A percentile compares a stretch with the other conserved stretches of the same genome.
Conservation (phyloP, 345 rosid species). For the Lumnitzera littorea region DNA sequence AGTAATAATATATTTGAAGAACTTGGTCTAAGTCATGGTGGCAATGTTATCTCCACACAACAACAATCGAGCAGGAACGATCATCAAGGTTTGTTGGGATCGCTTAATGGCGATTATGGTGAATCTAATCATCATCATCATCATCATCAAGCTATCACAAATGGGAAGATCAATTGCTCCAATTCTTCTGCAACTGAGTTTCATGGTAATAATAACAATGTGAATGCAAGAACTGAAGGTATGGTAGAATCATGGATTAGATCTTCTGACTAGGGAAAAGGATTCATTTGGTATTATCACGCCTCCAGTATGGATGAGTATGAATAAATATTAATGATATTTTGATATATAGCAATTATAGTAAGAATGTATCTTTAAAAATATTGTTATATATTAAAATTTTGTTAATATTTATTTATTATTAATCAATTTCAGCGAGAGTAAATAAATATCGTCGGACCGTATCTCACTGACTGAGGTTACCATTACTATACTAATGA, state of each 20-base stretch:
- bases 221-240: slow-evolving; percentile 40
- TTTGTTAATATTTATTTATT: too few relatives aligned
- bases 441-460: too few relatives aligned
- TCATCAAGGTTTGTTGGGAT: slow-evolving; percentile 27
- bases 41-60: slow-evolving; percentile 17
- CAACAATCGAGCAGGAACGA: not conserved
- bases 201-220: slow-evolving; percentile 1
- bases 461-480: too few relatives aligned
- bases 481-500: not conserved
- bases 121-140: slow-evolving; percentile 12
- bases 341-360: not conserved
- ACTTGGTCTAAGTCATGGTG: slow-evolving; percentile 30
- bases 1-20: slow-evolving; percentile 26
- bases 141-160: slow-evolving; percentile 11
- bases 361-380: too few relatives aligned
- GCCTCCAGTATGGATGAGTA: not conserved
- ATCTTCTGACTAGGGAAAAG: slow-evolving; percentile 50
- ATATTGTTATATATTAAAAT: too few relatives aligned
- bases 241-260: slow-evolving; percentile 86
- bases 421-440: too few relatives aligned
- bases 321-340: not conserved
- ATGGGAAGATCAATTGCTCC: slow-evolving; percentile 33
- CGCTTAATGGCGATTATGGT: slow-evolving; percentile 22
- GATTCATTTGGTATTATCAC: not conserved
- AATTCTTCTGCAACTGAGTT: slow-evolving; percentile 1